Percentiles rank a stretch among this genome's conserved stretches.
phyloP scores from a whole-genome alignment of 176 grass and related monocot species.

The Neostapfia colusana region DNA sequence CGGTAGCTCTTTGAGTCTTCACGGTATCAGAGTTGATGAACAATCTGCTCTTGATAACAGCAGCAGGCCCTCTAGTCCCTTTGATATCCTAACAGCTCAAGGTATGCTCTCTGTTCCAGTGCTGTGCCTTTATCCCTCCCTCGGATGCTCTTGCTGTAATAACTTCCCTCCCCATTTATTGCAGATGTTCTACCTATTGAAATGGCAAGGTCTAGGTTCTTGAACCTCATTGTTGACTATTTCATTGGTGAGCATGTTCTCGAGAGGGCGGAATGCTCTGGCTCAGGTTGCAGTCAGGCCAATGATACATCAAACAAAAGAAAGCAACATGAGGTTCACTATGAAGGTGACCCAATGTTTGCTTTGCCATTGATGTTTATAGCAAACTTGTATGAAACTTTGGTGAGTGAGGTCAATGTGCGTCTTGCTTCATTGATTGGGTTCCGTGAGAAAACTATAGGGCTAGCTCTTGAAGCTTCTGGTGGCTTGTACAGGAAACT shows the following conservation, averaged over 20 bases:
- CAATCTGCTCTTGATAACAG: constrained; percentile 60
- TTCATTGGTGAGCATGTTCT: constrained; percentile 72
- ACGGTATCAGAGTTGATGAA: constrained; percentile 57
- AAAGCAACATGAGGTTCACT: constrained; percentile 58
- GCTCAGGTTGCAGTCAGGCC: constrained; percentile 37
- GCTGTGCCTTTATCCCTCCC: not conserved
- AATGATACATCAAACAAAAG: constrained; percentile 72
- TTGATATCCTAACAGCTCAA: constrained; percentile 61
- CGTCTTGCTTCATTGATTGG: constrained; percentile 65
- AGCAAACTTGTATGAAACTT: constrained; percentile 87
- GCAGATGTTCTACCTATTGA: constrained; percentile 81
- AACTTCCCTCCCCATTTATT: not conserved
- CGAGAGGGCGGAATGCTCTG: constrained; percentile 59
- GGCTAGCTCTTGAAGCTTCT: constrained; percentile 83
- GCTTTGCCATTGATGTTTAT: constrained; percentile 92
- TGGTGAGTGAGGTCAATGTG: constrained; percentile 62
- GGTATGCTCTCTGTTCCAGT: constrained; percentile 41
- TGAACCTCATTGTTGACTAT: constrained; percentile 69
- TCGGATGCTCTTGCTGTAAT: not conserved
- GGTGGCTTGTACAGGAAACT: constrained; percentile 93
- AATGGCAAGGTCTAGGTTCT: constrained; percentile 65
- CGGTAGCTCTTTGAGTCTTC: constrained; percentile 64
- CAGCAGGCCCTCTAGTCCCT: constrained; percentile 64
- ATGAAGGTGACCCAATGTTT: constrained; percentile 73
- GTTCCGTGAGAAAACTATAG: constrained; percentile 66